phyloP scores from a whole-genome alignment of 2,329 filamentous ascomycete genomes.

The Dendrostoma leiphaemia region DNA sequence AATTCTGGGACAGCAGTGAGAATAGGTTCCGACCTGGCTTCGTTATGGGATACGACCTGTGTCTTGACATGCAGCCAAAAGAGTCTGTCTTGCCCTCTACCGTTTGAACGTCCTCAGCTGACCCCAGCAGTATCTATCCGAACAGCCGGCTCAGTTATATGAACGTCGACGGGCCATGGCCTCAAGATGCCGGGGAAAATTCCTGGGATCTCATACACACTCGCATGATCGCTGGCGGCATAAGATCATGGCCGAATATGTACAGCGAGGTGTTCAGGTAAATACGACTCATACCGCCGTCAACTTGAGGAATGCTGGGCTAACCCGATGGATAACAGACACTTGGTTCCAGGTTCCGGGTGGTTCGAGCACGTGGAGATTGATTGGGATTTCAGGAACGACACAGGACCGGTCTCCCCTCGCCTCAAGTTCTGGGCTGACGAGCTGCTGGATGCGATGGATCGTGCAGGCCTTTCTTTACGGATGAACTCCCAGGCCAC shows the following conservation, averaged over 20 bases:
- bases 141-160: slow-evolving; percentile 68
- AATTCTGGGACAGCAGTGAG: not conserved
- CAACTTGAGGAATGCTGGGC: slow-evolving; percentile 7
- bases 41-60: slow-evolving; percentile 10
- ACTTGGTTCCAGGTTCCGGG: slow-evolving; percentile 73
- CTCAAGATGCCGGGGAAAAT: slow-evolving; percentile 32
- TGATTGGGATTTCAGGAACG: slow-evolving; percentile 73
- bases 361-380: slow-evolving; percentile 87
- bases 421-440: slow-evolving; percentile 65
- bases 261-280: slow-evolving; percentile 70
- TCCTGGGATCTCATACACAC: slow-evolving; percentile 84
- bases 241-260: slow-evolving; percentile 71
- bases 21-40: not conserved
- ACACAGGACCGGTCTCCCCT: slow-evolving; percentile 59
- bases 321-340: slow-evolving; percentile 48
- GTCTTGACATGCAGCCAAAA: slow-evolving; percentile 12
- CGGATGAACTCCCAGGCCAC: slow-evolving; percentile 54
- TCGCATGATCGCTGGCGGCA: slow-evolving; percentile 74
- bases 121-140: slow-evolving; percentile 59
- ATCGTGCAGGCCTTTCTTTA: slow-evolving; percentile 62
- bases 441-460: slow-evolving; percentile 66
- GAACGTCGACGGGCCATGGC: slow-evolving; percentile 79
- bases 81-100: not conserved
- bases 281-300: slow-evolving; percentile 25
- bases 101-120: not conserved